Percentiles rank a stretch among this genome's conserved stretches.
These are phyloP conservation scores for Lepraria neglecta DNA, from an alignment of 495 filamentous ascomycete species.

Conservation along the genomic window DNA sequence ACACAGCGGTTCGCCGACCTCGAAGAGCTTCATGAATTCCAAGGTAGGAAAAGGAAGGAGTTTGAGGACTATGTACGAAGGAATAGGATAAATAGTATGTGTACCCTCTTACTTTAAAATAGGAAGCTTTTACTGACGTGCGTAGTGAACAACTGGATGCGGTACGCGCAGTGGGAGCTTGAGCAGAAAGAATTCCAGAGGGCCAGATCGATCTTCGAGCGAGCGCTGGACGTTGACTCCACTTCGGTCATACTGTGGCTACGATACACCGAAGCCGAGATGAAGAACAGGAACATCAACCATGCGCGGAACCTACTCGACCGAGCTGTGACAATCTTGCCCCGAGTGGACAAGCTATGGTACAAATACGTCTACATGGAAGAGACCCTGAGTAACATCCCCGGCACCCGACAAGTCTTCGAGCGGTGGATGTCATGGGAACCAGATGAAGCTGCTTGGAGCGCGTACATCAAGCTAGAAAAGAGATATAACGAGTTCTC, in stretches of 20 bases:
- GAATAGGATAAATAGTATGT: slow-evolving; percentile 69
- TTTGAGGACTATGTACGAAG: slow-evolving; percentile 97
- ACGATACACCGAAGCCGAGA: slow-evolving; percentile 91
- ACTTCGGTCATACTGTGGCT: slow-evolving; percentile 79
- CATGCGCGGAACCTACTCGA: slow-evolving; percentile 93
- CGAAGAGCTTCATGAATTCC: slow-evolving; percentile 96
- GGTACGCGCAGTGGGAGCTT: slow-evolving; percentile 94
- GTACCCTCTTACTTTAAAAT: background rate
- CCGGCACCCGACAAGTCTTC: slow-evolving; percentile 89
- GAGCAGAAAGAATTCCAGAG: slow-evolving; percentile 98
- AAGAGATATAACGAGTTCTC: slow-evolving; percentile 90
- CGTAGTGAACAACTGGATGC: slow-evolving; percentile 89
- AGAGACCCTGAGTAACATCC: slow-evolving; percentile 89
- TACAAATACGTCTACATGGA: slow-evolving; percentile 99
- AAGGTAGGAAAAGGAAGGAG: slow-evolving; percentile 90
- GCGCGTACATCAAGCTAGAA: slow-evolving; percentile 92
- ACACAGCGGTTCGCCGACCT: slow-evolving; percentile 94
- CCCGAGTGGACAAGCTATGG: slow-evolving; percentile 91
- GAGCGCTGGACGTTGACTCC: slow-evolving; percentile 85
- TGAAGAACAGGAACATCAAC: slow-evolving; percentile 95
- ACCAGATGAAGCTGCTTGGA: slow-evolving; percentile 92
- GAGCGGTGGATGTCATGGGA: slow-evolving; percentile 99
- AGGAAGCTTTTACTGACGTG: background rate
- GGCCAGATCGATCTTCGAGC: slow-evolving; percentile 92
- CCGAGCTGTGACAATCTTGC: slow-evolving; percentile 87